These are phyloP conservation scores for Claviceps pazoutovae DNA, from an alignment of 2,329 filamentous ascomycete genomes.

Conservation along the genomic window DNA sequence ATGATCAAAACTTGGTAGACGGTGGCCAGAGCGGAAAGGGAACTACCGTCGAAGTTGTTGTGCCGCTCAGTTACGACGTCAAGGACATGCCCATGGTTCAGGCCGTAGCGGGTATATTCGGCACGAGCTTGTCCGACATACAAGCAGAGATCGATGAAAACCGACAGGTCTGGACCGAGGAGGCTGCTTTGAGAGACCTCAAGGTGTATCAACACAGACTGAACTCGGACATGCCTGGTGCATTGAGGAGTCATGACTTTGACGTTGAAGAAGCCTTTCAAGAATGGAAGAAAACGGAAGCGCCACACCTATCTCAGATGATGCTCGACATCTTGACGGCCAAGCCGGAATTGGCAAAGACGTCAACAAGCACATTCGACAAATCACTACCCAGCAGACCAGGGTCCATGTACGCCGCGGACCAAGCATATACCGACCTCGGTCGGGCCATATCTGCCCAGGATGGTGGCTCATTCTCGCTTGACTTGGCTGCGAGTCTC, in stretches of 20 bases:
- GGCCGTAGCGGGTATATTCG: slow-evolving; percentile 75
- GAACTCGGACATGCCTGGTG: slow-evolving; percentile 63
- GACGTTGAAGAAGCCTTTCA: slow-evolving; percentile 79
- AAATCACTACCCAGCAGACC: slow-evolving; percentile 41
- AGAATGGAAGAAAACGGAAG: slow-evolving; percentile 82
- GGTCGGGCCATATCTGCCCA: slow-evolving; percentile 35
- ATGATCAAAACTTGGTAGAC: slow-evolving; percentile 68
- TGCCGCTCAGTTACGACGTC: slow-evolving; percentile 78
- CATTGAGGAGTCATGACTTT: slow-evolving; percentile 74
- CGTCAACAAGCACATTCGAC: slow-evolving; percentile 44
- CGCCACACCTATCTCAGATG: slow-evolving; percentile 77
- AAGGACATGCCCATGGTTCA: slow-evolving; percentile 95
- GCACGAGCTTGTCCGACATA: slow-evolving; percentile 60
- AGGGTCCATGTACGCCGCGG: slow-evolving; percentile 30
- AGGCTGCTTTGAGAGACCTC: slow-evolving; percentile 77
- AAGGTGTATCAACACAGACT: slow-evolving; percentile 88
- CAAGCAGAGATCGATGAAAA: slow-evolving; percentile 80
- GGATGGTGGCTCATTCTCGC: slow-evolving; percentile 26
- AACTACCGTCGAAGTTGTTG: slow-evolving; percentile 60
- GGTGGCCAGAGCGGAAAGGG: slow-evolving; percentile 20
- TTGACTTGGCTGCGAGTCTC: slow-evolving; percentile 57
- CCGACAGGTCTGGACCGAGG: slow-evolving; percentile 74
- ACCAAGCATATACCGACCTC: slow-evolving; percentile 39
- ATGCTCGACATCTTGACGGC: slow-evolving; percentile 82
- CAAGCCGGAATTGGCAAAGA: slow-evolving; percentile 73